Conservation (phyloP, 352 stramenopile genomes). For the Phytophthora meadii region DNA sequence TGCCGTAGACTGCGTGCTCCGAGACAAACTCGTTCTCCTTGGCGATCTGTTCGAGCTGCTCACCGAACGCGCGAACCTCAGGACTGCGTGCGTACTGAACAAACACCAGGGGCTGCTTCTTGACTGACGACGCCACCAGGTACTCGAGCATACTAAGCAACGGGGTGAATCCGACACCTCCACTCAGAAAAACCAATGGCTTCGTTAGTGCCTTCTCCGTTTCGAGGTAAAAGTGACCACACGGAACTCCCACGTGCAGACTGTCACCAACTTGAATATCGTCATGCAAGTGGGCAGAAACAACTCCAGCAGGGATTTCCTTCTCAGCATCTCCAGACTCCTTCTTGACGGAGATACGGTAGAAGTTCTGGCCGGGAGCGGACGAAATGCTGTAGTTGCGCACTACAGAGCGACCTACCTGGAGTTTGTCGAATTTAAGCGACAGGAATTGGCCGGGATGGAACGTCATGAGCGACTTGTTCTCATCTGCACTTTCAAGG, state of each 20-base stretch:
- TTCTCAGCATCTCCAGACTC: slow-evolving; percentile 41
- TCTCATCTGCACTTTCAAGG: slow-evolving; percentile 45
- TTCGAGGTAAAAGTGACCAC: slow-evolving; percentile 59
- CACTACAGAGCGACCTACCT: slow-evolving; percentile 44
- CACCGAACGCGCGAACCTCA: slow-evolving; percentile 43
- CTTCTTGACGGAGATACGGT: slow-evolving; percentile 70
- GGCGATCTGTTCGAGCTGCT: slow-evolving; percentile 38
- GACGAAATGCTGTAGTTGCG: slow-evolving; percentile 69
- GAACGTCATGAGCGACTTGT: slow-evolving; percentile 48
- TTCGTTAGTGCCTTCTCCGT: slow-evolving; percentile 34
- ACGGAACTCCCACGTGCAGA: slow-evolving; percentile 60
- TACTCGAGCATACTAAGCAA: slow-evolving; percentile 58
- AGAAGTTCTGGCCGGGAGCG: slow-evolving; percentile 45
- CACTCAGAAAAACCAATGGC: slow-evolving; percentile 63
- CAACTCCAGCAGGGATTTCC: slow-evolving; percentile 42
- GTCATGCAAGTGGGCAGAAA: slow-evolving; percentile 66
- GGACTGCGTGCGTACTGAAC: slow-evolving; percentile 51
- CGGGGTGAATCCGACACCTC: slow-evolving; percentile 70
- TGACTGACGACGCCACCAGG: slow-evolving; percentile 29
- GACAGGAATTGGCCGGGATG: slow-evolving; percentile 65
- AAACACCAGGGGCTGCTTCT: slow-evolving; percentile 49
- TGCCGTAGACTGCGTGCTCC: slow-evolving; percentile 42
- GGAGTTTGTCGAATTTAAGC: slow-evolving; percentile 53
- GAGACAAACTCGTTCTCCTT: slow-evolving; percentile 45
- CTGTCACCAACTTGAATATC: slow-evolving; percentile 53